Conservation (phyloP, 805 yeast species). For the Schizosaccharomyces cryophilus region DNA sequence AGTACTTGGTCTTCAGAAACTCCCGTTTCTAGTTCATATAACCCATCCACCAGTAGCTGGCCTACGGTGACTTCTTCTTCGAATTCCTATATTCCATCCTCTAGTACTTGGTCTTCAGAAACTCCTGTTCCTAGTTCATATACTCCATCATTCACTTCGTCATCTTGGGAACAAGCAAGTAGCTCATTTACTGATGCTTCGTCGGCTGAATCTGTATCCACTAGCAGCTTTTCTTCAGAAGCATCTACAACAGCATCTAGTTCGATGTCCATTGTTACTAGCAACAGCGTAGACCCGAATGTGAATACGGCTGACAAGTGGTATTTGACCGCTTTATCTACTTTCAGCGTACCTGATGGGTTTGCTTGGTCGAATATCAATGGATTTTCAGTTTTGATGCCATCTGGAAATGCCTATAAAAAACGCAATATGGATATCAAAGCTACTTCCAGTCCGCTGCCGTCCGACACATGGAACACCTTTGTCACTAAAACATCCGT, state of each 20-base stretch:
- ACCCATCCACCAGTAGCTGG: neutral
- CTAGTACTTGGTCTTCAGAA: neutral
- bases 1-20: neutral
- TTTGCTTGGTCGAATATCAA: neutral
- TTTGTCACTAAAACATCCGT: neutral
- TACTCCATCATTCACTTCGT: neutral
- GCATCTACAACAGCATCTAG: neutral
- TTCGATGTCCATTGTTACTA: neutral
- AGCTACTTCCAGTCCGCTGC: neutral
- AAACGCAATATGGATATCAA: neutral
- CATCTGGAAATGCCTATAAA: neutral
- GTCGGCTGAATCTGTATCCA: neutral
- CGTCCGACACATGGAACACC: neutral
- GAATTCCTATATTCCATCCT: neutral
- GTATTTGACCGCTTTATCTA: neutral
- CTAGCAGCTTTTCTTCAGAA: neutral
- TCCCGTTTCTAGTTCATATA: neutral
- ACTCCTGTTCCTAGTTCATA: neutral
- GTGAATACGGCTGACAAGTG: neutral
- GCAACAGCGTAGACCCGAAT: neutral
- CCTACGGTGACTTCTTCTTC: neutral
- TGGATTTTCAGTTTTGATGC: neutral
- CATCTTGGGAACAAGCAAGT: neutral
- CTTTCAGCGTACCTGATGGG: neutral
- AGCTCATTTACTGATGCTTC: neutral